Conservation (phyloP, 2,329 filamentous ascomycete genomes). For the Alternaria postmessia region DNA sequence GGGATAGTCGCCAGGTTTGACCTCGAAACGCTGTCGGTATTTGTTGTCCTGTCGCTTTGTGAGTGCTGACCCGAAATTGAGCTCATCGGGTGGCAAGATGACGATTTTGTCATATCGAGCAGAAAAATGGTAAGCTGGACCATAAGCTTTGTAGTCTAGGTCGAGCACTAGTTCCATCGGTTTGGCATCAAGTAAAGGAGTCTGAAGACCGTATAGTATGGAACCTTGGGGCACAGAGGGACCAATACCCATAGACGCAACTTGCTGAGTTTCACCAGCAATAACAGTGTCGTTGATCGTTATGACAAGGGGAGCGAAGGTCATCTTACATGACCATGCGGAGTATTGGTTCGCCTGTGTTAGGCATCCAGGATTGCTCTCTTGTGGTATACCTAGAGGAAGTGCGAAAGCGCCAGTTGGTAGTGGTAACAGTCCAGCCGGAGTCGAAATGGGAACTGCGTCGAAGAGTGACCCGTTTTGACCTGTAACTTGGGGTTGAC, state of each 20-base stretch:
- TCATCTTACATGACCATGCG: constrained; percentile 62
- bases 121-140: constrained; percentile 71
- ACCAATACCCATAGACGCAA: constrained; percentile 35
- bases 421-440: constrained; percentile 54
- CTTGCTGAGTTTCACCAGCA: constrained; percentile 16
- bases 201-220: constrained; percentile 69
- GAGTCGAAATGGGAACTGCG: constrained; percentile 59
- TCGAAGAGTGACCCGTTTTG: constrained; percentile 59
- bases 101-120: constrained; percentile 71
- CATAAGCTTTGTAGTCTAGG: constrained; percentile 62
- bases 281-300: constrained; percentile 34
- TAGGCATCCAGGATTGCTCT: constrained; percentile 60
- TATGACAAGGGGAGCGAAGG: constrained; percentile 44
- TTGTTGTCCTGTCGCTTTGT: constrained; percentile 33
- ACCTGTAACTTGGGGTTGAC: constrained; percentile 56
- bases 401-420: constrained; percentile 61
- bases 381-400: constrained; percentile 57
- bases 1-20: constrained; percentile 65
- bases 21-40: constrained; percentile 53
- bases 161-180: constrained; percentile 65
- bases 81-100: constrained; percentile 56
- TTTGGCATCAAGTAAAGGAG: constrained; percentile 60
- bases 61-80: constrained; percentile 37
- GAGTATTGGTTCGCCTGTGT: constrained; percentile 53
- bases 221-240: constrained; percentile 48